Conservation (phyloP, 768 basidiomycete genomes). For the Podaxis sp. region DNA sequence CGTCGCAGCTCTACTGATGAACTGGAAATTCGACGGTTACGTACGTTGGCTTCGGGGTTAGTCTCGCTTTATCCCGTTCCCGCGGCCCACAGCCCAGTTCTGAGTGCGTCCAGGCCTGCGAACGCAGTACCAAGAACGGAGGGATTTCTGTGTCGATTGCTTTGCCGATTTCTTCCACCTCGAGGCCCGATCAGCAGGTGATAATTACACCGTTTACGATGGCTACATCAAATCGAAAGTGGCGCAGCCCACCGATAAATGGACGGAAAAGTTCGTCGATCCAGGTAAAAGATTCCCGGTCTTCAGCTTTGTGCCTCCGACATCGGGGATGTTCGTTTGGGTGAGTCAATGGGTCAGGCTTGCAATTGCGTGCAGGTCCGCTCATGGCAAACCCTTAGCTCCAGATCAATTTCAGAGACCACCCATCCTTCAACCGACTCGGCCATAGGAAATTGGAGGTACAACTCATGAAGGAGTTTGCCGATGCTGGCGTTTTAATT, state of each 20-base stretch:
- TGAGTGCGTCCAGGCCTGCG: conserved; percentile 40
- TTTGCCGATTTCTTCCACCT: conserved; percentile 64
- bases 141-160: conserved; percentile 64
- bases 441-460: conserved; percentile 46
- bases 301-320: conserved; percentile 71
- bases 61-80: background rate
- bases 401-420: conserved; percentile 57
- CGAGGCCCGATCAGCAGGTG: conserved; percentile 29
- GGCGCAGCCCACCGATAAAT: conserved; percentile 15
- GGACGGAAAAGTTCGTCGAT: conserved; percentile 16
- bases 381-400: conserved; percentile 37
- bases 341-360: conserved; percentile 29
- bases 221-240: conserved; percentile 47
- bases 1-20: conserved; percentile 55
- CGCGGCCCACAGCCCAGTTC: background rate
- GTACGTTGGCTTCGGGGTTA: conserved; percentile 74
- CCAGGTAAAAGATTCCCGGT: conserved; percentile 29
- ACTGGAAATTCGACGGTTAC: conserved; percentile 73
- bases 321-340: conserved; percentile 85
- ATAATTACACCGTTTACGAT: conserved; percentile 33
- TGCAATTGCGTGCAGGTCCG: background rate
- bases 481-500: conserved; percentile 61
- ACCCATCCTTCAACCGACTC: conserved; percentile 40
- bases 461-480: conserved; percentile 59
- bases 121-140: conserved; percentile 53